Percentiles rank a stretch among this genome's conserved stretches.
phyloP scores from a whole-genome alignment of 108 stramenopile genomes.

The Ochromonas danica region DNA sequence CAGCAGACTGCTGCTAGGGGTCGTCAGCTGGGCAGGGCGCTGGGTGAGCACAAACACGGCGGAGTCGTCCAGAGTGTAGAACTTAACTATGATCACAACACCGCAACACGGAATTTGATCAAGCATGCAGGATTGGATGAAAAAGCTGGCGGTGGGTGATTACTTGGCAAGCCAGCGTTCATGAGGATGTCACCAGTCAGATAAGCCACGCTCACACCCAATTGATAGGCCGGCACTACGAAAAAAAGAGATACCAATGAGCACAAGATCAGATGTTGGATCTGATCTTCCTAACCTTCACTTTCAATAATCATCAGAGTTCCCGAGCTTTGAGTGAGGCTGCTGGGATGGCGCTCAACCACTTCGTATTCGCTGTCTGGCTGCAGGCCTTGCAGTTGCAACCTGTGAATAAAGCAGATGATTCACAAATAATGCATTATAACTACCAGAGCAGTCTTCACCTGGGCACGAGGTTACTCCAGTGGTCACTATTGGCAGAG shows the following conservation, averaged over 20 bases:
- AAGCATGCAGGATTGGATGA: too few relatives aligned
- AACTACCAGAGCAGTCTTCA: neutral
- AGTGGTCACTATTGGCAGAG: neutral
- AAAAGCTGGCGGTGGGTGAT: too few relatives aligned
- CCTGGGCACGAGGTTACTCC: neutral
- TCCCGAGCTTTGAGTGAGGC: neutral
- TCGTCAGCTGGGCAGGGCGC: too few relatives aligned
- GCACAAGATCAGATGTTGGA: too few relatives aligned
- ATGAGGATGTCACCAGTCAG: constrained; percentile 20
- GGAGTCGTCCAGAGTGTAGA: constrained; percentile 11
- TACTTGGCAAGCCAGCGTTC: constrained; percentile 19
- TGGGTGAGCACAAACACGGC: too few relatives aligned
- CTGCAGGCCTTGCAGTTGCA: constrained; percentile 6
- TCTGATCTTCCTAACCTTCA: neutral
- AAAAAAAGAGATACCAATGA: too few relatives aligned
- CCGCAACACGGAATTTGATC: neutral
- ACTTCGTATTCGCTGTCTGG: neutral
- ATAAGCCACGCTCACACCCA: neutral
- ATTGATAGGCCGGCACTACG: constrained; percentile 3
- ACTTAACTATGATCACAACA: neutral
- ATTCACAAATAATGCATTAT: too few relatives aligned
- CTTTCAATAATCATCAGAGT: neutral
- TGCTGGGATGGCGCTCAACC: neutral
- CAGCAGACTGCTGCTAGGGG: too few relatives aligned
- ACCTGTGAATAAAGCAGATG: too few relatives aligned